A percentile compares a stretch with the other conserved stretches of the same genome.
phyloP scores from a whole-genome alignment of 2,329 filamentous ascomycete genomes.

The Fusarium sacchari region DNA sequence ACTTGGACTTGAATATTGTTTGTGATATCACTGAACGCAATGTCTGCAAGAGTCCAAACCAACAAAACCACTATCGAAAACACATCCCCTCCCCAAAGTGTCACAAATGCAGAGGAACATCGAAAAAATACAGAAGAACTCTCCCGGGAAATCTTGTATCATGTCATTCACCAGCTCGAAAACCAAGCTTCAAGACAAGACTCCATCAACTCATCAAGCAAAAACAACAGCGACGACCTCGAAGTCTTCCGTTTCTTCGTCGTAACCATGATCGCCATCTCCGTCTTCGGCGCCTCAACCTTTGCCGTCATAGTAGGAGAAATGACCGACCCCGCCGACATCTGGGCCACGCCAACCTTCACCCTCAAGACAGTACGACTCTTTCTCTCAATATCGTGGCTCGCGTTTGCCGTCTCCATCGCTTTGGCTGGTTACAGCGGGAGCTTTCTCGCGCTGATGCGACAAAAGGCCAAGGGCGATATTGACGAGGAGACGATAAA shows the following conservation, averaged over 20 bases:
- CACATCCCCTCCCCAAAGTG: background rate
- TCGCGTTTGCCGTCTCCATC: background rate
- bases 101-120: background rate
- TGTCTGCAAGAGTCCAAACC: background rate
- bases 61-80: background rate
- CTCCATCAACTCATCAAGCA: background rate
- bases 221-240: background rate
- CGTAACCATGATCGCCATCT: background rate
- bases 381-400: background rate
- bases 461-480: background rate
- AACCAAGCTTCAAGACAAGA: background rate
- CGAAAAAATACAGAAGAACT: background rate
- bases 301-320: background rate
- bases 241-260: background rate
- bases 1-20: too few relatives aligned
- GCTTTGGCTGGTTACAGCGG: background rate
- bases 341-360: background rate
- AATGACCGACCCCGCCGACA: background rate
- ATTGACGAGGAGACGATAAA: background rate
- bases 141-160: background rate
- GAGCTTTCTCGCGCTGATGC: background rate
- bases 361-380: background rate
- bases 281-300: background rate
- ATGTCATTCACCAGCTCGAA: background rate
- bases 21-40: background rate